Evolutionary conservation across 306 rosid species (phyloP).

Genomic region (Hylodesmum podocarpum): DNA sequence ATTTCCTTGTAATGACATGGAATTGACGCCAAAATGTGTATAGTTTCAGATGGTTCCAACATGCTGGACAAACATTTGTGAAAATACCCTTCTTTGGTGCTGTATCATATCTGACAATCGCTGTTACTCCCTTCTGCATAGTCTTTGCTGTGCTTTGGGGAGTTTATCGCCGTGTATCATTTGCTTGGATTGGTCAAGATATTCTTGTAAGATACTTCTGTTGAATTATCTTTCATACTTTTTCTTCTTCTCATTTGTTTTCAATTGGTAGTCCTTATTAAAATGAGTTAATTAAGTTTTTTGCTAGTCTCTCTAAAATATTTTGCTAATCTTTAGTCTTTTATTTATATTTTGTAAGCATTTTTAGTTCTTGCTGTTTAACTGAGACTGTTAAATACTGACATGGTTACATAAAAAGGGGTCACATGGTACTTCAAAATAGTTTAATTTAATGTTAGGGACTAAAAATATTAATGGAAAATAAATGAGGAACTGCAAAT

Average conservation of each 20-base stretch:
- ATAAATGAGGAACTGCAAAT: too few species aligned
- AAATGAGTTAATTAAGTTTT: too few species aligned
- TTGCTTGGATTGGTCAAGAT: constrained; percentile 99
- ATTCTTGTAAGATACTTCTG: constrained; percentile 71
- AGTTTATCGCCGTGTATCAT: constrained; percentile 51
- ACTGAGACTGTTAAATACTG: too few species aligned
- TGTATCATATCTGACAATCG: constrained; percentile 81
- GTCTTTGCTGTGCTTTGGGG: constrained; percentile 89
- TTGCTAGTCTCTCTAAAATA: too few species aligned
- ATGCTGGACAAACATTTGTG: constrained; percentile 67
- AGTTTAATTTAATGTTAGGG: too few species aligned
- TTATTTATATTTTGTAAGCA: too few species aligned
- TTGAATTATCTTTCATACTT: neutral
- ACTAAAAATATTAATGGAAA: too few species aligned
- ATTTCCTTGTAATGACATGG: constrained; percentile 9
- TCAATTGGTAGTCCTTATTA: constrained; percentile 12
- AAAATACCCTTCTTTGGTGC: constrained; percentile 91
- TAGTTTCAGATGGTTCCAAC: constrained; percentile 96
- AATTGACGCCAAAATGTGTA: constrained; percentile 49
- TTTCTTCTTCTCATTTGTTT: neutral
- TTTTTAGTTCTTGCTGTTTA: too few species aligned
- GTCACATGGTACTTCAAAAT: too few species aligned
- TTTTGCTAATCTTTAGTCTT: too few species aligned
- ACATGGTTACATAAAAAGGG: too few species aligned
- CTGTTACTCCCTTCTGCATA: constrained; percentile 91